Evolutionary conservation across 2,329 filamentous ascomycete species (phyloP).

Genomic region (Colletotrichum gigasporum): DNA sequence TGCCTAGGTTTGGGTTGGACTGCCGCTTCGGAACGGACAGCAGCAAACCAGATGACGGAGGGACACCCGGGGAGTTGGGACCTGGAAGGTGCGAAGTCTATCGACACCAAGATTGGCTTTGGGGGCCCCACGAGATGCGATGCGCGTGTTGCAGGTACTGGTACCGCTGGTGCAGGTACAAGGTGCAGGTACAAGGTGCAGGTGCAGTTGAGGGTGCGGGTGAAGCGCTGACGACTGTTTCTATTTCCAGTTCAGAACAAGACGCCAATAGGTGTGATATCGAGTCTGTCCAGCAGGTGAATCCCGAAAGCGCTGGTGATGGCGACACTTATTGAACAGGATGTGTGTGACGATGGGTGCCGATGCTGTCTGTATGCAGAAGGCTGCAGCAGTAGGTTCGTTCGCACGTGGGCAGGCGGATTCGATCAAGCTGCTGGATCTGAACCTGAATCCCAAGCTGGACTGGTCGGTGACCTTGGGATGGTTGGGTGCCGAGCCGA

Average conservation of each 20-base stretch:
- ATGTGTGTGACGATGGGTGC: neutral
- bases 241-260: neutral
- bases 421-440: slow-evolving; percentile 1
- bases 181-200: too few relatives aligned
- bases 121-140: too few relatives aligned
- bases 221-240: neutral
- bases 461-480: neutral
- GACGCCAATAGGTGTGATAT: slow-evolving; percentile 9
- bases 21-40: slow-evolving; percentile 13
- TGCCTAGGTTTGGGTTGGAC: slow-evolving; percentile 1
- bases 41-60: neutral
- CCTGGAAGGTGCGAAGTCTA: too few relatives aligned
- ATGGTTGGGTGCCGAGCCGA: neutral
- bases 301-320: neutral
- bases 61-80: neutral
- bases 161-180: too few relatives aligned
- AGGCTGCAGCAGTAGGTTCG: neutral
- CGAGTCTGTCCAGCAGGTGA: neutral
- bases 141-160: too few relatives aligned
- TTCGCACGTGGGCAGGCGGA: slow-evolving; percentile 3
- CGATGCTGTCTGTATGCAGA: neutral
- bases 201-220: neutral
- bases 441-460: neutral
- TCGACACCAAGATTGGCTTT: too few relatives aligned
- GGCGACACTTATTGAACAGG: neutral